Base-by-base conservation (phyloP, 163 green algal species). In the Scenedesmus sp. region DNA sequence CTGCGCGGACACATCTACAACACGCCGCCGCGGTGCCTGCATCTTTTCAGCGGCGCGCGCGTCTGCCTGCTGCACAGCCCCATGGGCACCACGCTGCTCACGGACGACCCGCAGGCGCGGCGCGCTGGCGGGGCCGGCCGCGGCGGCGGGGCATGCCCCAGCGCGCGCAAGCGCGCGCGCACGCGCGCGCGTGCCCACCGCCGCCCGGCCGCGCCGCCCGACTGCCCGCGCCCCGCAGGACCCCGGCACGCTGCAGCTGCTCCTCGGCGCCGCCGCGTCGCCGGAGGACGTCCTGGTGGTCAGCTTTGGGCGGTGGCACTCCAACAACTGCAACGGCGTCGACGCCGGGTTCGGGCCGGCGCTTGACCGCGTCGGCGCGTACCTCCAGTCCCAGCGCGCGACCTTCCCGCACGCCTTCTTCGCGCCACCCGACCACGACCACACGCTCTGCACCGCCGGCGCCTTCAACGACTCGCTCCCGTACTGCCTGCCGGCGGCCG, bases 251-350 rank as follows among this genome's bases (percentile, higher is more conserved):
- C 65, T 75, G 65, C 65, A 75, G 47, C 14, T 75, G 65, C 65
- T 75, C 11, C 65, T 63, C 18, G 18, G 20, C 18, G 47, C 28
- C 24, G 33, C 63, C 31, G 47, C 47, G 24, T 31, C 48, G 29
- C 29, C 65, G 11, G 11, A 31, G 24, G 65, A 75, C 65, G 60
- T 75, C 28, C 36, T 75, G 18, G 39, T 50, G 26, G 48, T 60
- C 31, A 63, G 65, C 45, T 75, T 75, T 62, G 65, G 44, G 1
- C 65, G 65, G 14, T 75, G 65, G 65, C 65, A 75, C 47, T 54
- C 18, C 65, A 75, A 75, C 50, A 75, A 75, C 65, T 75, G 65
- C 33, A 48, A 62, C 3, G 65, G 65, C 33, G 65, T 75, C 28
- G 26, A 47, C 33, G 65, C 33, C 4, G 39, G 26, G 4, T 75